Evolutionary conservation across 2,329 filamentous ascomycete species (phyloP).

Genomic region (Fusarium sp.): DNA sequence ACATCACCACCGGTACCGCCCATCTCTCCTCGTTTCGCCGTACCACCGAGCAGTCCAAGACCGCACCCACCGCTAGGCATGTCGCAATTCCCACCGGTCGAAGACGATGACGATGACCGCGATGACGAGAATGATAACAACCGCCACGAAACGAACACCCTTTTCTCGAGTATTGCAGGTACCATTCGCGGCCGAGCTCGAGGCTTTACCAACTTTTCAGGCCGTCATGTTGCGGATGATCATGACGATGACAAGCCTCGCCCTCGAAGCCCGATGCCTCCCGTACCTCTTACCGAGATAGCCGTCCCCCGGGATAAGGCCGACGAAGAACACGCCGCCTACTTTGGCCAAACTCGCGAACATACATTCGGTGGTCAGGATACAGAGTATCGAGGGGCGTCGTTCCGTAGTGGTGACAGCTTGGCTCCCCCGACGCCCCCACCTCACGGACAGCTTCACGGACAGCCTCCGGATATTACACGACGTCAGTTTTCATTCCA

Average conservation of each 20-base stretch:
- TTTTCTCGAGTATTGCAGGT: slow-evolving; percentile 69
- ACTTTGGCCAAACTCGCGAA: slow-evolving; percentile 56
- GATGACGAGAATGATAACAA: slow-evolving; percentile 62
- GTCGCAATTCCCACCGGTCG: slow-evolving; percentile 80
- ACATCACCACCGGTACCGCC: slow-evolving; percentile 48
- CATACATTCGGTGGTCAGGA: slow-evolving; percentile 62
- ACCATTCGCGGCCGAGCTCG: slow-evolving; percentile 59
- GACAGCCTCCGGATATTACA: slow-evolving; percentile 71
- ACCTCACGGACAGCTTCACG: slow-evolving; percentile 70
- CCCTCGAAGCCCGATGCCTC: slow-evolving; percentile 69
- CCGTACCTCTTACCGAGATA: slow-evolving; percentile 74
- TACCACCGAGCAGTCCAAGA: slow-evolving; percentile 44
- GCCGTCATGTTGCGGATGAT: slow-evolving; percentile 53
- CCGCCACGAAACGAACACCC: slow-evolving; percentile 61
- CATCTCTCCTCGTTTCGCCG: slow-evolving; percentile 44
- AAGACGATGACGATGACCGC: slow-evolving; percentile 68
- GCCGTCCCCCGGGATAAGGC: slow-evolving; percentile 62
- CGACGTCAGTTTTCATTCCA: slow-evolving; percentile 92
- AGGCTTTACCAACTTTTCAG: slow-evolving; percentile 52
- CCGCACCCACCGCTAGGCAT: slow-evolving; percentile 74
- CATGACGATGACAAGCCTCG: slow-evolving; percentile 59
- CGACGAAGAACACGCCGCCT: slow-evolving; percentile 58
- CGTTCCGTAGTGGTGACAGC: slow-evolving; percentile 58
- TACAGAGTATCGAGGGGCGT: slow-evolving; percentile 64
- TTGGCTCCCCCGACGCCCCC: slow-evolving; percentile 73